Evolutionary conservation across 2,329 filamentous ascomycete species (phyloP).

Genomic region (Aspergillus candidus): DNA sequence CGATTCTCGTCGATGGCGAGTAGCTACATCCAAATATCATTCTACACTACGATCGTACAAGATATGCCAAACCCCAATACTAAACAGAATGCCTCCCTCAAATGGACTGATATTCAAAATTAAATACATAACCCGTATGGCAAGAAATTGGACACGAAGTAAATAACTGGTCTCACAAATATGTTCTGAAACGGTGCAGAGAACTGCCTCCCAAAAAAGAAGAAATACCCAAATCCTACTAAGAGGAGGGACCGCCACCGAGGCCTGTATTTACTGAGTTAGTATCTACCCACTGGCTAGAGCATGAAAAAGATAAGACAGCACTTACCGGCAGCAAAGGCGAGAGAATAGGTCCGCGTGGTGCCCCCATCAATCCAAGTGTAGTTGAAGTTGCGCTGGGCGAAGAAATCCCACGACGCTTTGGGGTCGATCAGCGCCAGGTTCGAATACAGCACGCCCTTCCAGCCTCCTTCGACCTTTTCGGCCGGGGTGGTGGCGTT

Average conservation of each 20-base stretch:
- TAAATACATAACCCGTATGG: too few species aligned
- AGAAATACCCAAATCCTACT: too few species aligned
- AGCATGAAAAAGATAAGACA: neutral
- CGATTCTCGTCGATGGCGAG: too few species aligned
- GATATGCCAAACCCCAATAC: too few species aligned
- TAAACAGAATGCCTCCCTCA: too few species aligned
- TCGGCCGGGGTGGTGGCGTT: constrained; percentile 54
- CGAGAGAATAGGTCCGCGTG: constrained; percentile 77
- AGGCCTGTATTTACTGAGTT: neutral
- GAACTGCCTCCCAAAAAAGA: neutral
- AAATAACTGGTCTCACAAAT: too few species aligned
- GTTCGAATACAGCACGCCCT: constrained; percentile 76
- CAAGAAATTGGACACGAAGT: too few species aligned
- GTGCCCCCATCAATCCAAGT: constrained; percentile 69
- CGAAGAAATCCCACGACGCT: constrained; percentile 70
- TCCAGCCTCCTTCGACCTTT: constrained; percentile 69
- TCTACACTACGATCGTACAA: too few species aligned
- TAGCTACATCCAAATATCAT: too few species aligned
- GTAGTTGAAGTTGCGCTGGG: constrained; percentile 57
- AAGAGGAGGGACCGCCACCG: too few species aligned
- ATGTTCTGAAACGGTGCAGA: too few species aligned
- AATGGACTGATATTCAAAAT: too few species aligned
- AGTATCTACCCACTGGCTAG: neutral
- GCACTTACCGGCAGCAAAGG: constrained; percentile 61
- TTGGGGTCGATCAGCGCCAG: constrained; percentile 68